Conservation (phyloP, 345 rosid species). For the Ailanthus altissimus region DNA sequence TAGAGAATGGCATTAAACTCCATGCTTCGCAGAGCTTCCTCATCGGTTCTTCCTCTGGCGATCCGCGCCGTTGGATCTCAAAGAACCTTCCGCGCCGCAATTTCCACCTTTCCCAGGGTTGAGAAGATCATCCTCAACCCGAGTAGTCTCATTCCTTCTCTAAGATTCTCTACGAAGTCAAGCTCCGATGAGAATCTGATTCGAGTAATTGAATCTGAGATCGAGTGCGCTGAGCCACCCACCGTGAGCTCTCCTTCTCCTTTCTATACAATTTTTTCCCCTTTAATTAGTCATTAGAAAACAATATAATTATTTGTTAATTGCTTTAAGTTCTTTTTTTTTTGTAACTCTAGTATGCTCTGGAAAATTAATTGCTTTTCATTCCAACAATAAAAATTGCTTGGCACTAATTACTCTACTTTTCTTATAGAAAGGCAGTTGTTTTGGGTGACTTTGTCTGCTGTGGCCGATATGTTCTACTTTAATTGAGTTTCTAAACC, state of each 20-base stretch:
- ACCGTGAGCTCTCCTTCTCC: neutral
- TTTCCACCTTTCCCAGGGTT: slow-evolving; percentile 19
- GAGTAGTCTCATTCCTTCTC: slow-evolving; percentile 13
- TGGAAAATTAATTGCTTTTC: neutral
- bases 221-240: slow-evolving; percentile 45
- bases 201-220: slow-evolving; percentile 48
- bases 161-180: slow-evolving; percentile 36
- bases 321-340: neutral
- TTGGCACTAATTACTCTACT: too few relatives aligned
- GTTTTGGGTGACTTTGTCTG: neutral
- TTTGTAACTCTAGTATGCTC: neutral
- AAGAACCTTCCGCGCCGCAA: slow-evolving; percentile 28
- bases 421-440: neutral
- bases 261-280: neutral
- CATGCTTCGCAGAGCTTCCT: slow-evolving; percentile 49
- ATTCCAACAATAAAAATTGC: neutral
- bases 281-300: neutral
- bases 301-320: too few relatives aligned
- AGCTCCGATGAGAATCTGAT: slow-evolving; percentile 45
- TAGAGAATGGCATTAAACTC: slow-evolving; percentile 35
- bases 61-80: slow-evolving; percentile 41
- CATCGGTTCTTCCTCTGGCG: slow-evolving; percentile 38
- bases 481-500: neutral
- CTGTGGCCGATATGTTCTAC: too few relatives aligned
- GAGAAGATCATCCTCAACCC: slow-evolving; percentile 27